phyloP scores from a whole-genome alignment of 2,329 filamentous ascomycete genomes.

The Periconia macrospinosa region DNA sequence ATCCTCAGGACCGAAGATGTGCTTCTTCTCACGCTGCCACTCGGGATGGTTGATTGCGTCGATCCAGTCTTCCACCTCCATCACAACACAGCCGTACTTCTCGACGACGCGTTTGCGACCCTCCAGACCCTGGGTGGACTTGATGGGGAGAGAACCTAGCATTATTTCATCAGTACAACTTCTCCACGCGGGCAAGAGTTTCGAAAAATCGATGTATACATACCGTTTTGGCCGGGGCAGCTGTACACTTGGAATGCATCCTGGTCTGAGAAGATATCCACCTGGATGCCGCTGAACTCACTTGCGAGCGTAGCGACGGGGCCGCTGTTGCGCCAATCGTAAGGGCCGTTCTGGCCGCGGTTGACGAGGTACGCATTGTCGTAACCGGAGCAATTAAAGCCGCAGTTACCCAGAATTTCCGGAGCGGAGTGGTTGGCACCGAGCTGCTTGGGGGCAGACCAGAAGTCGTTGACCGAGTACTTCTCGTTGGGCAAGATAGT shows the following conservation, averaged over 20 bases:
- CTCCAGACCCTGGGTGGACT: constrained; percentile 69
- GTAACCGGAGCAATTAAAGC: constrained; percentile 80
- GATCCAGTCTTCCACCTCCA: constrained; percentile 93
- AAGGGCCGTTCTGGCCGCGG: constrained; percentile 59
- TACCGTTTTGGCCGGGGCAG: constrained; percentile 75
- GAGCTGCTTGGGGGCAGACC: constrained; percentile 77
- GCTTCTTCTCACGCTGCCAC: constrained; percentile 68
- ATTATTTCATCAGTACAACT: background rate
- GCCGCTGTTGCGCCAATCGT: constrained; percentile 64
- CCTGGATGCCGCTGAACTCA: constrained; percentile 76
- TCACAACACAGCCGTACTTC: constrained; percentile 81
- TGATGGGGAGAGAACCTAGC: constrained; percentile 60
- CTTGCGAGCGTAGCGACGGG: constrained; percentile 70
- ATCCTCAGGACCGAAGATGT: constrained; percentile 52
- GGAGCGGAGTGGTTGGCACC: constrained; percentile 68
- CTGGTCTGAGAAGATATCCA: constrained; percentile 83
- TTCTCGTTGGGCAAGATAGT: constrained; percentile 69
- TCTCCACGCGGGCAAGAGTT: constrained; percentile 8
- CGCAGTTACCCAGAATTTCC: constrained; percentile 73
- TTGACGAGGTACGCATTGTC: constrained; percentile 75
- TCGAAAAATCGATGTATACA: constrained; percentile 1
- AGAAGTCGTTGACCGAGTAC: constrained; percentile 77
- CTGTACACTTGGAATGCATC: constrained; percentile 86
- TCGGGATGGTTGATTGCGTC: constrained; percentile 90
- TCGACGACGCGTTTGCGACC: constrained; percentile 64